Conservation (phyloP, 2,329 filamentous ascomycete genomes). For the Ilyonectria robusta region DNA sequence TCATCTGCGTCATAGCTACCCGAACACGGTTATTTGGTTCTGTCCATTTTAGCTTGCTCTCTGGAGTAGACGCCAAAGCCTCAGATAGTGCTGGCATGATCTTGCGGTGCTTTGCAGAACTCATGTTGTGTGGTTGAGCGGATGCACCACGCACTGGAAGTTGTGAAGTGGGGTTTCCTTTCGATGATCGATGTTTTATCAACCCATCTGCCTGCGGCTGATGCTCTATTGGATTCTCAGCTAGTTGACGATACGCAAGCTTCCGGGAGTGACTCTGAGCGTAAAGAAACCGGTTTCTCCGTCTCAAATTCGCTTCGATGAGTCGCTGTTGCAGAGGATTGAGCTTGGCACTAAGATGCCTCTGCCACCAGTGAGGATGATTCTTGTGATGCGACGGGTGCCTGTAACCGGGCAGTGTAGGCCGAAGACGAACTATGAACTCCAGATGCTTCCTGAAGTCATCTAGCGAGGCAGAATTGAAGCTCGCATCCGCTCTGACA, state of each 20-base stretch:
- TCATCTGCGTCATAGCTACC: constrained; percentile 13
- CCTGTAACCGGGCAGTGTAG: neutral
- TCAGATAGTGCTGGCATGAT: constrained; percentile 3
- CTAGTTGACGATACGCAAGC: neutral
- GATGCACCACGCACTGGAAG: neutral
- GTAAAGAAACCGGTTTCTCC: constrained; percentile 19
- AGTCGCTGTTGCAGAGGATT: constrained; percentile 10
- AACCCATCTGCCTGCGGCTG: neutral
- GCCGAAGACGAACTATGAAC: constrained; percentile 1
- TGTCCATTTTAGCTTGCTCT: constrained; percentile 11
- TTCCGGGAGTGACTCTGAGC: constrained; percentile 18
- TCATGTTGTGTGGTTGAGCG: neutral
- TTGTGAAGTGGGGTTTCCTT: no score
- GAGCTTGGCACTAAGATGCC: neutral
- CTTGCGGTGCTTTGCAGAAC: neutral
- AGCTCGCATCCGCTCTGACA: constrained; percentile 5
- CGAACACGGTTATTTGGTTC: neutral
- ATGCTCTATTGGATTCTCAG: no score
- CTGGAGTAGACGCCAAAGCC: constrained; percentile 13
- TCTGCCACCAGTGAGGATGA: neutral
- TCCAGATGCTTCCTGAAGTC: constrained; percentile 6
- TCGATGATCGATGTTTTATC: no score
- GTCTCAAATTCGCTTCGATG: constrained; percentile 15
- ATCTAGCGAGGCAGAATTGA: neutral
- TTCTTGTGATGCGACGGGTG: neutral